Evolutionary conservation across 495 filamentous ascomycete species (phyloP).

Genomic region (Lepraria neglecta): DNA sequence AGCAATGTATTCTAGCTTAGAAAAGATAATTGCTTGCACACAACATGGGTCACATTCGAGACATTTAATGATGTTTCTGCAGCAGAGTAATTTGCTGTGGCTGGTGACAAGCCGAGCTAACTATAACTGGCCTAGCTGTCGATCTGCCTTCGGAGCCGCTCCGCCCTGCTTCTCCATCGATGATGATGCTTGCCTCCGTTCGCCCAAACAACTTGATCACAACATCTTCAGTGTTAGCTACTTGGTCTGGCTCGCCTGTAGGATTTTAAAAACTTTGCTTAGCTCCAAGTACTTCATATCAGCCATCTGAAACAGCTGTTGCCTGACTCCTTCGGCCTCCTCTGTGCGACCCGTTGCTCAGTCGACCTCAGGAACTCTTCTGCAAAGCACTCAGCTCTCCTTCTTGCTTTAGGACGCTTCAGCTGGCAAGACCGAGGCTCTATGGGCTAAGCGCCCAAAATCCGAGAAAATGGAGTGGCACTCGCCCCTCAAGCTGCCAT

Average conservation of each 20-base stretch:
- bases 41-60: neutral
- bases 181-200: neutral
- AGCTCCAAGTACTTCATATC: neutral
- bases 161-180: neutral
- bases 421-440: neutral
- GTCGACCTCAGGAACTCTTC: neutral
- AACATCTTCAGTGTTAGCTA: neutral
- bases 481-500: neutral
- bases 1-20: slow-evolving; percentile 19
- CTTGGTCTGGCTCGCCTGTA: neutral
- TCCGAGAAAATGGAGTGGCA: neutral
- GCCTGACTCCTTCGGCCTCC: slow-evolving; percentile 4
- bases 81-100: neutral
- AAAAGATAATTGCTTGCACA: slow-evolving; percentile 4
- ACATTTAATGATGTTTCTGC: neutral
- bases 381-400: neutral
- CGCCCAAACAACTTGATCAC: neutral
- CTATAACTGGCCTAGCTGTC: neutral
- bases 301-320: slow-evolving; percentile 10
- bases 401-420: neutral
- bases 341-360: neutral
- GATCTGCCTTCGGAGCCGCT: slow-evolving; percentile 6
- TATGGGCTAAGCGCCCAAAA: slow-evolving; percentile 1
- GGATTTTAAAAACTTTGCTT: too few species aligned
- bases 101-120: neutral